Evolutionary conservation across 768 basidiomycete species (phyloP).

Genomic region (Lactifluus volemus): DNA sequence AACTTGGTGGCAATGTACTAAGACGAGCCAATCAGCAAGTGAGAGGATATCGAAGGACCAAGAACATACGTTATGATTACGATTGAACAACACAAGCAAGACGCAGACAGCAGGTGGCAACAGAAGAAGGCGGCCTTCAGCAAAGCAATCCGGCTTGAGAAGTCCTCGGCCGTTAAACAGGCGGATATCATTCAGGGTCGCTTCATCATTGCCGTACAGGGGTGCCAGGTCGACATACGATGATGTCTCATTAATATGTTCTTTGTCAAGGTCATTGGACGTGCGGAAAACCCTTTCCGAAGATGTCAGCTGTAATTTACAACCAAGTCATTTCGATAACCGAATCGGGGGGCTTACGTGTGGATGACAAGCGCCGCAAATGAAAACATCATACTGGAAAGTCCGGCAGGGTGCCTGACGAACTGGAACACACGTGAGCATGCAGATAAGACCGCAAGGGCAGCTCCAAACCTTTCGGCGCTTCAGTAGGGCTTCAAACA

Average conservation of each 20-base stretch:
- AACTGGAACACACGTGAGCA: conserved; percentile 37
- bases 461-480: conserved; percentile 48
- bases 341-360: conserved; percentile 32
- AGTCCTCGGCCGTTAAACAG: conserved; percentile 54
- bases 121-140: conserved; percentile 68
- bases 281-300: conserved; percentile 71
- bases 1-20: conserved; percentile 76
- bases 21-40: not conserved
- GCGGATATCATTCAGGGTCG: conserved; percentile 48
- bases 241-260: conserved; percentile 73
- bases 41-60: not conserved
- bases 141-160: conserved; percentile 63
- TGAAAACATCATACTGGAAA: conserved; percentile 73
- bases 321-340: not conserved
- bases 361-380: conserved; percentile 82
- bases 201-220: conserved; percentile 68
- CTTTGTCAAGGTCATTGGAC: conserved; percentile 40
- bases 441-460: not conserved
- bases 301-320: not conserved
- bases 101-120: conserved; percentile 70
- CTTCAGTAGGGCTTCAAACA: conserved; percentile 73
- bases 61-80: conserved; percentile 71
- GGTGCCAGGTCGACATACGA: conserved; percentile 82
- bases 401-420: conserved; percentile 64
- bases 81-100: conserved; percentile 72